A percentile compares a stretch with the other conserved stretches of the same genome.
phyloP scores from a whole-genome alignment of 805 yeast species.

The Clavispora phyllophila region DNA sequence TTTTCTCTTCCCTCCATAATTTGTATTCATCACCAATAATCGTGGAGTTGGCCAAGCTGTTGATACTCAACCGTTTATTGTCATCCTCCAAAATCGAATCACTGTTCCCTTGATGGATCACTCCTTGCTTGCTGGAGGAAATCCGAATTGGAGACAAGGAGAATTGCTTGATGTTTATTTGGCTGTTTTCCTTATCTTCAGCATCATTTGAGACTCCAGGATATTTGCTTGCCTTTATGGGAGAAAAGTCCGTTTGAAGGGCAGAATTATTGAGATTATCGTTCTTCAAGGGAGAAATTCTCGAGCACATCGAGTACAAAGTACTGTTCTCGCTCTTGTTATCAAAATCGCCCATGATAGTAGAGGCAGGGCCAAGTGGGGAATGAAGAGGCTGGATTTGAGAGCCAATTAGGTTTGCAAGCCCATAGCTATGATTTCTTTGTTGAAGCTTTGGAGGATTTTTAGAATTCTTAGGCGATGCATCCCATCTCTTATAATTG shows the following conservation, averaged over 20 bases:
- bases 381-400: conserved; percentile 9
- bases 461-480: neutral
- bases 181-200: conserved; percentile 15
- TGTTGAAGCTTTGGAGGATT: neutral
- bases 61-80: conserved; percentile 13
- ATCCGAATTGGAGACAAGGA: conserved; percentile 10
- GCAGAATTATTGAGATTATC: neutral
- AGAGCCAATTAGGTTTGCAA: neutral
- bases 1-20: conserved; percentile 35
- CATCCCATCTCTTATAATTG: neutral
- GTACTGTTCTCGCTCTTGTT: conserved; percentile 8
- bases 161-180: neutral
- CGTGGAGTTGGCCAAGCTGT: conserved; percentile 33
- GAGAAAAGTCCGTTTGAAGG: neutral
- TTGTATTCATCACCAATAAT: conserved; percentile 37
- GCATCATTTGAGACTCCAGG: neutral
- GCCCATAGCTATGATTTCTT: neutral
- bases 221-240: neutral
- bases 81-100: neutral
- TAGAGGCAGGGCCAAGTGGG: conserved; percentile 1
- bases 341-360: neutral
- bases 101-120: neutral
- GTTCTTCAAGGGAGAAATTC: conserved; percentile 11
- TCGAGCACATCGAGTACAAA: conserved; percentile 14
- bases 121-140: conserved; percentile 9